Percentiles rank a stretch among this genome's conserved stretches.
These are phyloP conservation scores for Monosporozyma servazzii DNA, from an alignment of 805 yeast species.

Conservation along the genomic window DNA sequence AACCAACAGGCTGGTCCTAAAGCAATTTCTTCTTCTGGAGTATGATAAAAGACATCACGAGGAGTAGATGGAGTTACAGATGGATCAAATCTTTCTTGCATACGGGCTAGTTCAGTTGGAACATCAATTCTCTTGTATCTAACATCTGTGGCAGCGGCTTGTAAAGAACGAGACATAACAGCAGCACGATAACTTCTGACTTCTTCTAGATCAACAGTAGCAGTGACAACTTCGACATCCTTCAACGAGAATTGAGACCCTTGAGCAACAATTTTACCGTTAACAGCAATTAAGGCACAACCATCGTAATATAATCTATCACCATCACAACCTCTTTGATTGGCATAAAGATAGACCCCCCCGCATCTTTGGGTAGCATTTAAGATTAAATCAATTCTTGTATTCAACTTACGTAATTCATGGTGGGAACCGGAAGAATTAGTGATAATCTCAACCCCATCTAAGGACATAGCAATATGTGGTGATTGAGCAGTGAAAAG, in stretches of 20 bases:
- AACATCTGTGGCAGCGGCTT: slow-evolving; percentile 37
- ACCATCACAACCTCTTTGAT: slow-evolving; percentile 98
- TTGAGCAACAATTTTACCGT: slow-evolving; percentile 87
- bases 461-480: slow-evolving; percentile 81
- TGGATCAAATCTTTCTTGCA: slow-evolving; percentile 50
- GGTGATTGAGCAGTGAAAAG: slow-evolving; percentile 95
- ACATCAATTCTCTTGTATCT: slow-evolving; percentile 47
- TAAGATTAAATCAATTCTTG: slow-evolving; percentile 72
- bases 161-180: slow-evolving; percentile 65
- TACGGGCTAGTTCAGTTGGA: slow-evolving; percentile 58
- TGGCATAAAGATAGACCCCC: slow-evolving; percentile 86
- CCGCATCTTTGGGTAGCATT: slow-evolving; percentile 96
- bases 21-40: slow-evolving; percentile 94
- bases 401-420: slow-evolving; percentile 81
- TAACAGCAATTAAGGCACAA: slow-evolving; percentile 86
- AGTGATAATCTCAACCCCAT: slow-evolving; percentile 95
- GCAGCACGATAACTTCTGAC: slow-evolving; percentile 74
- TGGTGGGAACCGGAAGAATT: slow-evolving; percentile 98
- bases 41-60: slow-evolving; percentile 49
- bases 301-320: slow-evolving; percentile 96
- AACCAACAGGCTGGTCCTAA: slow-evolving; percentile 99
- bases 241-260: slow-evolving; percentile 81
- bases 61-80: slow-evolving; percentile 47
- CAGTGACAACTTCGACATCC: slow-evolving; percentile 93
- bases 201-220: slow-evolving; percentile 88